Base-by-base conservation (phyloP, 2,329 filamentous ascomycete genomes). In the Penicillium decumbens region DNA sequence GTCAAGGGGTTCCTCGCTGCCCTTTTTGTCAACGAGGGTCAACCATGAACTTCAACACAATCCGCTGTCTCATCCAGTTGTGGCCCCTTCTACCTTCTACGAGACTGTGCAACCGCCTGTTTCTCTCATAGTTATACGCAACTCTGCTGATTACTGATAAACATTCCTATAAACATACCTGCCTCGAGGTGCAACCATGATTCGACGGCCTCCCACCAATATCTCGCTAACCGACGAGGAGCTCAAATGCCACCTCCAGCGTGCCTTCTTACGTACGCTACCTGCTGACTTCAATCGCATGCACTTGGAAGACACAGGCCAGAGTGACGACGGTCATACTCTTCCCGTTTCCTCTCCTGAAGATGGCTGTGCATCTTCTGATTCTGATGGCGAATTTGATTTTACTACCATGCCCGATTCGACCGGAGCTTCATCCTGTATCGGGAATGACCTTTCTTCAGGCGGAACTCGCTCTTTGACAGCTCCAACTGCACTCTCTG, bases 181-280 rank as follows among this genome's bases (percentile, higher is more conserved):
- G 28, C 27, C 25, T 27, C 25, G 27, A 9, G 28, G 4, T 29
- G 10, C 28, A 13, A 10, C 15, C 45, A 71, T 72, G 69, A 63
- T 72, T 29, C 63, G 68, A 49, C 59, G 63, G 29, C 62, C 60
- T 13, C 62, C 67, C 30, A 69, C 67, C 6, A 54, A 62, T 28
- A 65, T 72, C 41, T 45, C 48, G 23, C 54, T 72, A 25, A 60
- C 60, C 1, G 61, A 68, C 15, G 54, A 64, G 18, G 70, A 72
- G 50, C 28, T 72, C 20, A 57, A 64, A 27, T 61, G 53, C 47
- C 61, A 65, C 38, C 55, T 72, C 15, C 59, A 64, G 32, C 49
- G 55, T 8, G 54, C 60, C 37, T 47, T 50, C 40, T 55, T 56
- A 23, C 56, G 51, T 37, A 41, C 51, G 10, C 45, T 59, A 3